Base-by-base conservation (phyloP, 192 early-diverging fungal genomes). In the Coemansia guatemalensis region DNA sequence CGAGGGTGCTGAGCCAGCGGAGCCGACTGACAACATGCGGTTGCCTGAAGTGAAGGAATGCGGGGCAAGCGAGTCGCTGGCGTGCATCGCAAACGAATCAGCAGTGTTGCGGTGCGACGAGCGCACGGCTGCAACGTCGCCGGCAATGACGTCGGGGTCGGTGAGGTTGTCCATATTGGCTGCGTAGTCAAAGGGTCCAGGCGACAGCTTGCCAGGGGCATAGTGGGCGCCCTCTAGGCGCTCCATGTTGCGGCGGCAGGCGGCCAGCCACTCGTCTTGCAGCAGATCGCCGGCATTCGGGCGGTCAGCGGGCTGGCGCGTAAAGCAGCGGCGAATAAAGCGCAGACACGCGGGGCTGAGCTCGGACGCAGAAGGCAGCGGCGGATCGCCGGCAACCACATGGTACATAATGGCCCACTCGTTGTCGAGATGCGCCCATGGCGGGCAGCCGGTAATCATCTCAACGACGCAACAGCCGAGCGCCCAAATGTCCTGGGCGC, bases 381-480 rank as follows among this genome's bases (percentile, higher is more conserved):
- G 88, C 35, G 93, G 90, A 48, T 88, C 85, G 4, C 87, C 85
- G 4, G 87, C 85, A 0, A 89, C 89, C 7, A 93, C 91, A 63
- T 94, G 91, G 65, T 90, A 96, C 92, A 96, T 96, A 29, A 96
- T 88, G 1, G 94, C 90, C 92, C 92, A 96, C 75, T 96, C 91
- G 63, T 96, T 96, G 60, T 96, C 94, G 26, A 96, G 56, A 52
- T 89, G 87, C 18, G 89, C 82, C 94, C 94, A 96, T 2, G 94
- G 93, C 54, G 87, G 87, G 30, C 84, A 74, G n/a, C 95, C 95
- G 0, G 93, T 95, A 2, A 92, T 82, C 92, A 97, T 93, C 68
- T 95, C 93, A 30, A 95, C 76, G 14, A 97, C 82, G 65, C 92
- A 94, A 65, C 95, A 97, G 12, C 92, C 95, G 49, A 95, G 67